Evolutionary conservation across 2,329 filamentous ascomycete species (phyloP).

Genomic region (Alternaria atra): DNA sequence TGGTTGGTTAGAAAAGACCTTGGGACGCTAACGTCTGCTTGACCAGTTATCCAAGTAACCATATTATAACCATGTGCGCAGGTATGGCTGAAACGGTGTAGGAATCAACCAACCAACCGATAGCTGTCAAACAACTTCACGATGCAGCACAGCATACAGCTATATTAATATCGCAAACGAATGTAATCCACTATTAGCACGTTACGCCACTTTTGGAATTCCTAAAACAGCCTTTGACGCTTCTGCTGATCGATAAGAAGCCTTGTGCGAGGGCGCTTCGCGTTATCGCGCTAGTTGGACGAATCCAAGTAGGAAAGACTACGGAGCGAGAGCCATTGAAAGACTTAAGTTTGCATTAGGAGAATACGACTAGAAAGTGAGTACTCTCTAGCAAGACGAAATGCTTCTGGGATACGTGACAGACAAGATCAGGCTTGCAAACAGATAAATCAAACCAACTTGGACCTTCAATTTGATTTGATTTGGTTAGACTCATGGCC

Average conservation of each 20-base stretch:
- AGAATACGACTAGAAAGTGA: constrained; percentile 27
- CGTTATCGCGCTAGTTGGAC: constrained; percentile 27
- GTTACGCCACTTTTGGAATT: constrained; percentile 29
- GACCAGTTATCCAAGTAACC: too few relatives aligned
- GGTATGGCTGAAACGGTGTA: too few relatives aligned
- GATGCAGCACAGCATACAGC: too few relatives aligned
- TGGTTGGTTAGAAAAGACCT: too few relatives aligned
- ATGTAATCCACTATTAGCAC: constrained; percentile 15
- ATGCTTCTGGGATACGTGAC: constrained; percentile 24
- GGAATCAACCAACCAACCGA: too few relatives aligned
- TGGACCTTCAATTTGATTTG: too few relatives aligned
- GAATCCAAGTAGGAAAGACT: constrained; percentile 22
- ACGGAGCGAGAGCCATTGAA: constrained; percentile 9
- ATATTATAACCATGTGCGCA: too few relatives aligned
- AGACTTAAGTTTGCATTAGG: constrained; percentile 28
- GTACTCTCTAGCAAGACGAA: constrained; percentile 21
- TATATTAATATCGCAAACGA: too few relatives aligned
- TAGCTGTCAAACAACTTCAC: too few relatives aligned
- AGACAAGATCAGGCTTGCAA: constrained; percentile 26
- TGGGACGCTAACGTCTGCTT: too few relatives aligned
- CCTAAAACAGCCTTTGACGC: constrained; percentile 25
- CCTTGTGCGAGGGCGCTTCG: constrained; percentile 15
- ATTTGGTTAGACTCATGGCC: too few relatives aligned
- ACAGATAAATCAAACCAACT: too few relatives aligned
- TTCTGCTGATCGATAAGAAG: constrained; percentile 26